Evolutionary conservation across 2,329 filamentous ascomycete species (phyloP), one percentile per base, ranked within the genome.

Genomic region (Thermomyces lanuginosus): DNA sequence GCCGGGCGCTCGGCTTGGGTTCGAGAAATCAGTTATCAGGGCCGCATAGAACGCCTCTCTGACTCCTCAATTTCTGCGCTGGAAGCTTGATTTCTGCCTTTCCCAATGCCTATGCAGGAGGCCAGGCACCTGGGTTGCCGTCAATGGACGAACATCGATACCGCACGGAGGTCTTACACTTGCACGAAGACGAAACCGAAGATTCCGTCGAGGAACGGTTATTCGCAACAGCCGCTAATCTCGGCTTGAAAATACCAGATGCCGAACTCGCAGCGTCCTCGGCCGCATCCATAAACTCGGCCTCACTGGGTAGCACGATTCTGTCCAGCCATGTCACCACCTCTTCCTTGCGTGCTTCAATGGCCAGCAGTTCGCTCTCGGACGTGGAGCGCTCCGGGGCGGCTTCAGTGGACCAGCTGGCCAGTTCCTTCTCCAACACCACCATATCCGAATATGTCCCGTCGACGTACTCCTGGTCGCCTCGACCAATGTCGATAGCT

Each of bases 401-500:
- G 32, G 6, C 37, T 36, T n/a, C 35, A 34, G 22, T 51, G 17
- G 41, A 51, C 22, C 42, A 47, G 21, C 31, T 50, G 18, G 35
- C 40, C 7, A 39, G 44, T 8, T 48, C 48, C 2, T 30, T 51
- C 8, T 49, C 46, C 22, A 41, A 48, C 16, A 40, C 48, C 27
- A 46, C 48, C 25, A 22, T 53, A 22, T 47, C 45, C 17, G 38
- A 43, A 21, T 40, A 52, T 35, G 40, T 45, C 13, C 49, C 51
- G 20, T 57, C 53, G 20, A 36, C 52, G 14, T 43, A 45, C 12
- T 56, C 53, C 5, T 35, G 48, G 4, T 56, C 51, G 4, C 56
- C 52, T 5, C 47, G 51, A 10, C 53, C 51, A 6, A 54, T 52
- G 4, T 53, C 50, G 3, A 53, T 43, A 28, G 49, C 47, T 31